Percentiles rank a stretch among this genome's conserved stretches.
These are phyloP conservation scores for Epichloe scottii DNA, from an alignment of 2,329 filamentous ascomycete genomes.

Conservation along the genomic window DNA sequence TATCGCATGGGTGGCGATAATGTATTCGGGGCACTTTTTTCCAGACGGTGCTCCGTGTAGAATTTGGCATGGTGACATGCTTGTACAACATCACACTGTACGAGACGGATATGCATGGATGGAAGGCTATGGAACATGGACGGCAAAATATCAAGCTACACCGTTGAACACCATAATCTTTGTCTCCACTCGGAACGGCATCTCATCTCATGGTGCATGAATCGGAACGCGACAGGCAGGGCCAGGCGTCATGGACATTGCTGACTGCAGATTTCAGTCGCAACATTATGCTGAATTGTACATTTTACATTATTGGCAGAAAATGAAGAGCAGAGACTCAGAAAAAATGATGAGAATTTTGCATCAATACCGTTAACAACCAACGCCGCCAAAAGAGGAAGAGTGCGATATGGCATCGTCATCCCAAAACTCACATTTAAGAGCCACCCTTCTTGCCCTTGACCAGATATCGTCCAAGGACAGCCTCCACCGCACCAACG, in stretches of 20 bases:
- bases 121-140: constrained; percentile 2
- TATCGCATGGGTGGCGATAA: background rate
- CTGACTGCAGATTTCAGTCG: too few species aligned
- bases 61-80: constrained; percentile 4
- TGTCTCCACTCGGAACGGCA: background rate
- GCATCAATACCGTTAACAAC: background rate
- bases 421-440: background rate
- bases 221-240: too few species aligned
- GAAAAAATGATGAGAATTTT: background rate
- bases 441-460: constrained; percentile 21
- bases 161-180: background rate
- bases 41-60: constrained; percentile 2
- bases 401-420: background rate
- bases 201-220: too few species aligned
- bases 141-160: background rate
- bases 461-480: constrained; percentile 34
- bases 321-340: background rate
- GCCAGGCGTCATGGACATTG: too few species aligned
- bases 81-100: constrained; percentile 7
- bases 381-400: constrained; percentile 3
- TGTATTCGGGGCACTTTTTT: background rate
- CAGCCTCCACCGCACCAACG: constrained; percentile 36
- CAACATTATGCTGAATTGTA: too few species aligned
- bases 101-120: background rate
- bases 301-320: too few species aligned